Conservation (phyloP, 2,329 filamentous ascomycete genomes). For the Aspergillus cejpii region DNA sequence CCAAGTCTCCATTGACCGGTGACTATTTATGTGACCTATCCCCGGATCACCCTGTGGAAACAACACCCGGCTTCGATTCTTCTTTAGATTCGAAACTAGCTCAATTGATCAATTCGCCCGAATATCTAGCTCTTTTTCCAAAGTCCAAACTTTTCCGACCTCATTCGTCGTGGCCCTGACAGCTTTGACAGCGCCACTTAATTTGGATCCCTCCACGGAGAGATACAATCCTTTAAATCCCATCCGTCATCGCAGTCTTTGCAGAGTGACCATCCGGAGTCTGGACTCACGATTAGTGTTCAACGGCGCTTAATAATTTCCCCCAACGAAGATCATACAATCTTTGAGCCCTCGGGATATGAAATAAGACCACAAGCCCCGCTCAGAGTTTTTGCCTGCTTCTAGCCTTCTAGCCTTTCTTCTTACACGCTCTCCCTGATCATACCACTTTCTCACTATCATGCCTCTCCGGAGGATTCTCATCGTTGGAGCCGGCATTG, state of each 20-base stretch:
- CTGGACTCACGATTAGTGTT: not conserved
- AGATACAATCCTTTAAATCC: not conserved
- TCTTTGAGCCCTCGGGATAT: not conserved
- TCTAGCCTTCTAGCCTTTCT: not conserved
- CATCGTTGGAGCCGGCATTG: constrained; percentile 33
- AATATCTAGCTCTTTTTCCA: too few species aligned
- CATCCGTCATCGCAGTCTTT: not conserved
- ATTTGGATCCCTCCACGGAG: not conserved
- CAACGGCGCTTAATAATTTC: not conserved
- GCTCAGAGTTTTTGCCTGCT: not conserved
- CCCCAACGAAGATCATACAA: not conserved
- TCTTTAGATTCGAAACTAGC: not conserved
- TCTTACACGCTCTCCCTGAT: not conserved
- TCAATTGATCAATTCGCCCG: too few species aligned
- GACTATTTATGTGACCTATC: not conserved
- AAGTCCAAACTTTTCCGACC: not conserved
- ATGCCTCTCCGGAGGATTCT: constrained; percentile 22
- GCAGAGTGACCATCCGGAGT: too few species aligned
- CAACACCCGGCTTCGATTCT: not conserved
- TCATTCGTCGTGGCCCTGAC: not conserved
- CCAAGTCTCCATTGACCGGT: too few species aligned
- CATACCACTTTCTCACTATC: not conserved
- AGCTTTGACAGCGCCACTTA: not conserved
- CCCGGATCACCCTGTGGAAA: not conserved
- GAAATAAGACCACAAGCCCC: not conserved